A percentile compares a stretch with the other conserved stretches of the same genome.
phyloP scores from a whole-genome alignment of 495 filamentous ascomycete genomes.

The Lophium mytilinum region DNA sequence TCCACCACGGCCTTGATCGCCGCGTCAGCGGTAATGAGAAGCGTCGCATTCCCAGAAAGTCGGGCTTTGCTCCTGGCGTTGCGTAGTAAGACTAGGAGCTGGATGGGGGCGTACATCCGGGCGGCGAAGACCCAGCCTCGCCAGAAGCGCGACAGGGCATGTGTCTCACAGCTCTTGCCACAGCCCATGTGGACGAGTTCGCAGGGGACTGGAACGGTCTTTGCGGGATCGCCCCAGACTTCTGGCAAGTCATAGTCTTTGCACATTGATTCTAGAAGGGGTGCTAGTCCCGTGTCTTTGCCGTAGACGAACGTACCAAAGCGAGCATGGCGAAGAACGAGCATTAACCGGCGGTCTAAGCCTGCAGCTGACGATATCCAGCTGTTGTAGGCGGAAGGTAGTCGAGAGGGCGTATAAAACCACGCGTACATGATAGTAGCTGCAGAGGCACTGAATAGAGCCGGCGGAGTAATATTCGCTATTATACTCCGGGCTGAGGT shows the following conservation, averaged over 20 bases:
- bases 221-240: conserved; percentile 68
- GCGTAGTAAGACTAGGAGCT: conserved; percentile 49
- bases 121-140: conserved; percentile 68
- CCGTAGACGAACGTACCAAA: conserved; percentile 50
- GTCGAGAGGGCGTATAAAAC: conserved; percentile 63
- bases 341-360: conserved; percentile 70
- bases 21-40: conserved; percentile 34
- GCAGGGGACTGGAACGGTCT: conserved; percentile 72
- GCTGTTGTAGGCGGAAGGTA: conserved; percentile 71
- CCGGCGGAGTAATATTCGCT: conserved; percentile 53
- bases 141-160: conserved; percentile 62
- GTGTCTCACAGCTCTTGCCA: conserved; percentile 68
- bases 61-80: not conserved
- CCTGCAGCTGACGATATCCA: conserved; percentile 77
- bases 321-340: conserved; percentile 61
- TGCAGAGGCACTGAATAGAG: conserved; percentile 65
- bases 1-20: conserved; percentile 47
- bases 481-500: conserved; percentile 26
- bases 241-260: conserved; percentile 60
- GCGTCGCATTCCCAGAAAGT: not conserved
- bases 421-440: conserved; percentile 88
- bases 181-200: conserved; percentile 80
- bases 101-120: conserved; percentile 73
- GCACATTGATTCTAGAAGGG: conserved; percentile 67
- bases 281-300: conserved; percentile 64